Evolutionary conservation across 495 filamentous ascomycete genomes (phyloP).

Genomic region (Neurospora sp.): DNA sequence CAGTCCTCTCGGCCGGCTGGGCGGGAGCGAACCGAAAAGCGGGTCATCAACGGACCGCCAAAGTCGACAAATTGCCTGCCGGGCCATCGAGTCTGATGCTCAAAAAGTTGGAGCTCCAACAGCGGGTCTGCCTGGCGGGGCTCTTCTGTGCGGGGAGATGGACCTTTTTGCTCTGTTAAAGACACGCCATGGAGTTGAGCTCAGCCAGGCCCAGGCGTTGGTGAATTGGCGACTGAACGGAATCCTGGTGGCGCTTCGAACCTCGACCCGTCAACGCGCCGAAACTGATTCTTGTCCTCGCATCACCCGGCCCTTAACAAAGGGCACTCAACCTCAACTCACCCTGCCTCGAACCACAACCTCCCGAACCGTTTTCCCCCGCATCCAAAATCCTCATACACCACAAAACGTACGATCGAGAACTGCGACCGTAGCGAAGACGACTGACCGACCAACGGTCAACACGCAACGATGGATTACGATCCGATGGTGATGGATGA

Average conservation of each 20-base stretch:
- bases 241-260: not conserved
- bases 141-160: not conserved
- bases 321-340: not conserved
- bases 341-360: not conserved
- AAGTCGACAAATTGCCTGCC: not conserved
- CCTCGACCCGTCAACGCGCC: not conserved
- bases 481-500: constrained; percentile 50
- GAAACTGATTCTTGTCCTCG: not conserved
- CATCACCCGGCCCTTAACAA: not conserved
- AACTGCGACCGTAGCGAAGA: not conserved
- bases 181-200: not conserved
- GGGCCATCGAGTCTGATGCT: not conserved
- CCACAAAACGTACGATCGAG: not conserved
- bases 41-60: not conserved
- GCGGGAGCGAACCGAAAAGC: not conserved
- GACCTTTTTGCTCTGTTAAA: not conserved
- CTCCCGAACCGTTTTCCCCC: not conserved
- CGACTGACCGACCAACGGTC: not conserved
- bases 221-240: not conserved
- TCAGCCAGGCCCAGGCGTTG: not conserved
- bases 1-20: not conserved
- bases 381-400: not conserved
- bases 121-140: not conserved
- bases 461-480: constrained; percentile 48
- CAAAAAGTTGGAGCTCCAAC: not conserved